These are phyloP conservation scores for Porpolomopsis calyptriformis DNA, from an alignment of 768 basidiomycete genomes.

Conservation along the genomic window DNA sequence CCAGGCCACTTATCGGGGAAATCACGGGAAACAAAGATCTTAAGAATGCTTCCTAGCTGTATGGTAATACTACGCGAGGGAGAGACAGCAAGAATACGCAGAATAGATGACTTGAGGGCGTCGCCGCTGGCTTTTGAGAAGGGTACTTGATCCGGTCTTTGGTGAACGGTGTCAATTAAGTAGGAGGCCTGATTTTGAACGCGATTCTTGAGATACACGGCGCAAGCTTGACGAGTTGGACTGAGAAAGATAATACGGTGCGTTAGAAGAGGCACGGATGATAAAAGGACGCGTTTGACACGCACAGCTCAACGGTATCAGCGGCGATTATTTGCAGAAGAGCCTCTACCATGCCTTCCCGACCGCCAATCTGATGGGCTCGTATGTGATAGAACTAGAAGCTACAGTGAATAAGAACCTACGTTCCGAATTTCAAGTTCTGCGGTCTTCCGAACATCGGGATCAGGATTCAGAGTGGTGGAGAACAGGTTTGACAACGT, in stretches of 20 bases:
- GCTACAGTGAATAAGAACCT: conserved; percentile 3
- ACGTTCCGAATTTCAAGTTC: conserved; percentile 88
- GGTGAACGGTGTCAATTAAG: conserved; percentile 23
- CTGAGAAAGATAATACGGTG: conserved; percentile 25
- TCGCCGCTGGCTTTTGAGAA: conserved; percentile 62
- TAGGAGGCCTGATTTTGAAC: conserved; percentile 64
- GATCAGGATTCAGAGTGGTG: conserved; percentile 72
- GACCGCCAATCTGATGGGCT: conserved; percentile 50
- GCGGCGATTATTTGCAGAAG: conserved; percentile 77
- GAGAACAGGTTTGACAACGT: conserved; percentile 69
- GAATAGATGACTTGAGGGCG: conserved; percentile 56
- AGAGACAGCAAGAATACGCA: conserved; percentile 60
- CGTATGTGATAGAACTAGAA: conserved; percentile 8
- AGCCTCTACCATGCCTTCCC: conserved; percentile 77
- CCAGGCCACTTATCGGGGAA: conserved; percentile 70
- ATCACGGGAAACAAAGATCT: conserved; percentile 64
- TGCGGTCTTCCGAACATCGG: conserved; percentile 75
- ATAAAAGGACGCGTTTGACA: conserved; percentile 29
- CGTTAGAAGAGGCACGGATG: conserved; percentile 1
- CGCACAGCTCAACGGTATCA: conserved; percentile 69
- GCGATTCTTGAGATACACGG: conserved; percentile 88
- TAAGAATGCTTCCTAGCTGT: conserved; percentile 66
- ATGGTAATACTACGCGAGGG: conserved; percentile 59
- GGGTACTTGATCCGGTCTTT: conserved; percentile 49
- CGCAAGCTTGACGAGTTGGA: conserved; percentile 73